phyloP scores from a whole-genome alignment of 495 filamentous ascomycete genomes.

The Penicillium alfredii region DNA sequence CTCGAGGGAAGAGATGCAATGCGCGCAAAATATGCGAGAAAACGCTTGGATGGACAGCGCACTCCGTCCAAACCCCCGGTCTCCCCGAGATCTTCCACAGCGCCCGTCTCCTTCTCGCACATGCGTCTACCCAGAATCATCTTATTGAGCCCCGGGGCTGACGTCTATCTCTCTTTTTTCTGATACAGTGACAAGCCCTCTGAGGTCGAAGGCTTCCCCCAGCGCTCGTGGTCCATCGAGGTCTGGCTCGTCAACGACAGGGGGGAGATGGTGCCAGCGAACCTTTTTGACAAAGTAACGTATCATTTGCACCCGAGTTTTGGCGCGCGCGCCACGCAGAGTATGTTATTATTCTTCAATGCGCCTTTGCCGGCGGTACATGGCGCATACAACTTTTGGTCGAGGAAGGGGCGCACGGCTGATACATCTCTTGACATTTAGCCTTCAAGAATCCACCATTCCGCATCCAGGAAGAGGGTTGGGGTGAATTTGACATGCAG shows the following conservation, averaged over 20 bases:
- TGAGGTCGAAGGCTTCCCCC: constrained; percentile 79
- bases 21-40: too few relatives aligned
- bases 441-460: constrained; percentile 81
- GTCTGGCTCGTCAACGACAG: constrained; percentile 54
- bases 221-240: constrained; percentile 66
- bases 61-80: too few relatives aligned
- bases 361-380: neutral
- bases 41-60: too few relatives aligned
- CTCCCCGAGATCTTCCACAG: too few relatives aligned
- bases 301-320: constrained; percentile 96
- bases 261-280: constrained; percentile 66
- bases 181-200: constrained; percentile 55
- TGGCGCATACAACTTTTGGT: neutral
- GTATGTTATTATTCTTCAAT: constrained; percentile 52
- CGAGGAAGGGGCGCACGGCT: neutral
- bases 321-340: constrained; percentile 67
- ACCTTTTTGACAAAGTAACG: constrained; percentile 79
- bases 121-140: too few relatives aligned
- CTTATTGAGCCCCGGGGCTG: too few relatives aligned
- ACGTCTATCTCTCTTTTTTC: constrained; percentile 10
- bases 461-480: constrained; percentile 85
- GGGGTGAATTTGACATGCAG: constrained; percentile 98
- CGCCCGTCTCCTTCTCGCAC: too few relatives aligned
- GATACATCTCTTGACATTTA: constrained; percentile 26
- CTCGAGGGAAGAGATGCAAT: too few relatives aligned